A percentile compares a stretch with the other conserved stretches of the same genome.
Conservation (phyloP, 2,329 filamentous ascomycete genomes). For the Fusarium stilboides region DNA sequence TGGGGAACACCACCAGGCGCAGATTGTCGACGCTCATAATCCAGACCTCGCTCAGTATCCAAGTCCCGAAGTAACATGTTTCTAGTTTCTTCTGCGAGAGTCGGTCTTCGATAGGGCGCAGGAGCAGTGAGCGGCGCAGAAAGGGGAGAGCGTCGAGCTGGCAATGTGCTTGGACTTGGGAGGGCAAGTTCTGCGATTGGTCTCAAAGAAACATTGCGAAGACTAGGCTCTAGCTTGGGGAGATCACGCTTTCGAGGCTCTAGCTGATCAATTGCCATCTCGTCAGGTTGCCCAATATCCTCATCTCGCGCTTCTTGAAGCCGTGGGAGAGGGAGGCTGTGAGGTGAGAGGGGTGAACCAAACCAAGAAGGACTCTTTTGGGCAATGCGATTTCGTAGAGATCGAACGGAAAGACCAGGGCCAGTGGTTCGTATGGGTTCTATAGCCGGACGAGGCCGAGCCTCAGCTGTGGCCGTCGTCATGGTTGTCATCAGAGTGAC, state of each 20-base stretch:
- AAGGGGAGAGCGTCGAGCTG: conserved; percentile 36
- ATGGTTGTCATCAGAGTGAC: conserved; percentile 23
- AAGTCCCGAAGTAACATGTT: conserved; percentile 34
- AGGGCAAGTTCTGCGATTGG: conserved; percentile 35
- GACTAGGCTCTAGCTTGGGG: conserved; percentile 21
- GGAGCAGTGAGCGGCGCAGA: conserved; percentile 40
- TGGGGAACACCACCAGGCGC: conserved; percentile 34
- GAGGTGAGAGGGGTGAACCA: conserved; percentile 43
- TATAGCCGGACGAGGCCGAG: conserved; percentile 40
- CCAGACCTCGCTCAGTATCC: conserved; percentile 2
- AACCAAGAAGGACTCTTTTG: conserved; percentile 46
- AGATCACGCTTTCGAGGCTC: conserved; percentile 26
- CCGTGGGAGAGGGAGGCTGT: conserved; percentile 32
- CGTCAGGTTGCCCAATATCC: conserved; percentile 38
- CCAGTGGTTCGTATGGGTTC: conserved; percentile 45
- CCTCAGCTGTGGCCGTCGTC: conserved; percentile 36
- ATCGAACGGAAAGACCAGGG: conserved; percentile 27
- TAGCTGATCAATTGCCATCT: conserved; percentile 29
- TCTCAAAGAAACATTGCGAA: conserved; percentile 30
- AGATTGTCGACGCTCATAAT: conserved; percentile 41
- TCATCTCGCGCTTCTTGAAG: conserved; percentile 40
- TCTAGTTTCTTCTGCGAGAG: conserved; percentile 43
- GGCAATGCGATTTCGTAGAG: conserved; percentile 24
- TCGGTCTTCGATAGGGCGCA: conserved; percentile 19
- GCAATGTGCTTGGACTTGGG: conserved; percentile 21